phyloP scores from a whole-genome alignment of 257 asterid species.

The Osmanthus fragrans region DNA sequence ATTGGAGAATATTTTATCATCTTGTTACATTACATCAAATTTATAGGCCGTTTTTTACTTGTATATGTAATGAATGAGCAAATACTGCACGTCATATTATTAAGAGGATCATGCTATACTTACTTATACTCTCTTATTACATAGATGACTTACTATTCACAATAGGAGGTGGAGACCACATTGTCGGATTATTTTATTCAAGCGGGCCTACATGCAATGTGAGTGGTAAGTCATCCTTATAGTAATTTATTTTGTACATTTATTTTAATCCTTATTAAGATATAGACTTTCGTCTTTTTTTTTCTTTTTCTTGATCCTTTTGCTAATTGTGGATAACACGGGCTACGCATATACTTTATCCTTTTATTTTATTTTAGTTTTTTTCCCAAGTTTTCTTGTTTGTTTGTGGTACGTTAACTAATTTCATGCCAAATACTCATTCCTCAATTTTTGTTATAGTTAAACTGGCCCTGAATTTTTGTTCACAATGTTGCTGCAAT shows the following conservation, averaged over 20 bases:
- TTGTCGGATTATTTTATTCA: no score
- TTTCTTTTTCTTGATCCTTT: background rate
- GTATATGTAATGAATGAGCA: slow-evolving; percentile 33
- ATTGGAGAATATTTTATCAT: slow-evolving; percentile 44
- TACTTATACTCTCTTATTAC: no score
- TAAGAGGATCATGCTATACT: slow-evolving; percentile 13
- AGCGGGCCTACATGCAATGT: no score
- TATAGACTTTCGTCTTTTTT: slow-evolving; percentile 20
- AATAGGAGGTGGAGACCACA: no score
- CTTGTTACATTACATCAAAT: slow-evolving; percentile 31
- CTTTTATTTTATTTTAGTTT: slow-evolving; percentile 10
- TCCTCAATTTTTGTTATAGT: slow-evolving; percentile 2
- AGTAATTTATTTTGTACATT: no score
- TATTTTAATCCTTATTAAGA: no score
- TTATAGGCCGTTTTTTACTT: slow-evolving; percentile 43
- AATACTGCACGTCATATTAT: slow-evolving; percentile 35
- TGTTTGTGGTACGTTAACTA: slow-evolving; percentile 50
- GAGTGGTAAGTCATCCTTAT: no score
- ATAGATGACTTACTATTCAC: no score
- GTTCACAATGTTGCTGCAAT: background rate
- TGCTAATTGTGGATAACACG: slow-evolving; percentile 34
- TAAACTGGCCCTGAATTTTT: background rate
- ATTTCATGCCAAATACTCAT: slow-evolving; percentile 30
- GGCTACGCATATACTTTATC: slow-evolving; percentile 17
- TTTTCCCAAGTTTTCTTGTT: background rate